Conservation (phyloP, 1,284 basidiomycete genomes). For the Moesziomyces sp. region DNA sequence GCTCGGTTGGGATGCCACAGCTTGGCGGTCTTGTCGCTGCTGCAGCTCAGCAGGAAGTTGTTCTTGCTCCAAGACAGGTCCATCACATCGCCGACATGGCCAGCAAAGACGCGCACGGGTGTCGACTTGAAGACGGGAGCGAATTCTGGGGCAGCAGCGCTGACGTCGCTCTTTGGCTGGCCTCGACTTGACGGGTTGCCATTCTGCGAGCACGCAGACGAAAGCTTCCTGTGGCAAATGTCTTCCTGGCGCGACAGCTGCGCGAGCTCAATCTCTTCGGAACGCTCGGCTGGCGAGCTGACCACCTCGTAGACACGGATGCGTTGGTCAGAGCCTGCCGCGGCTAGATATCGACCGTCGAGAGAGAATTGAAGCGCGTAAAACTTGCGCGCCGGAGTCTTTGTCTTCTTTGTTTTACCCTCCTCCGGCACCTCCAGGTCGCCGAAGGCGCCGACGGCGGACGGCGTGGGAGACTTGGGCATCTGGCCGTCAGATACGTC, state of each 20-base stretch:
- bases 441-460: constrained; percentile 4
- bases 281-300: constrained; percentile 26
- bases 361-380: constrained; percentile 66
- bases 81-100: constrained; percentile 67
- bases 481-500: constrained; percentile 3
- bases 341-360: constrained; percentile 67
- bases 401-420: constrained; percentile 8
- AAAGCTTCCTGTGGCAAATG: not conserved
- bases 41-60: constrained; percentile 68
- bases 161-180: not conserved
- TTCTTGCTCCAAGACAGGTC: constrained; percentile 69
- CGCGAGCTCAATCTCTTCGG: constrained; percentile 31
- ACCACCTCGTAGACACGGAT: constrained; percentile 62
- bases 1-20: constrained; percentile 68
- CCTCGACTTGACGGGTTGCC: not conserved
- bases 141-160: constrained; percentile 4
- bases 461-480: constrained; percentile 22
- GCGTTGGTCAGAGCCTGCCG: constrained; percentile 67
- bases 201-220: not conserved
- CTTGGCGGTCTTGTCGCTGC: constrained; percentile 69
- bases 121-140: constrained; percentile 48
- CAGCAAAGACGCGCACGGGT: constrained; percentile 64
- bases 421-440: constrained; percentile 10
- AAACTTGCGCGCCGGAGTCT: constrained; percentile 49
- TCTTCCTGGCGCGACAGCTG: constrained; percentile 11